Base-by-base conservation (phyloP, 2,329 filamentous ascomycete genomes). In the Botrytis porri region DNA sequence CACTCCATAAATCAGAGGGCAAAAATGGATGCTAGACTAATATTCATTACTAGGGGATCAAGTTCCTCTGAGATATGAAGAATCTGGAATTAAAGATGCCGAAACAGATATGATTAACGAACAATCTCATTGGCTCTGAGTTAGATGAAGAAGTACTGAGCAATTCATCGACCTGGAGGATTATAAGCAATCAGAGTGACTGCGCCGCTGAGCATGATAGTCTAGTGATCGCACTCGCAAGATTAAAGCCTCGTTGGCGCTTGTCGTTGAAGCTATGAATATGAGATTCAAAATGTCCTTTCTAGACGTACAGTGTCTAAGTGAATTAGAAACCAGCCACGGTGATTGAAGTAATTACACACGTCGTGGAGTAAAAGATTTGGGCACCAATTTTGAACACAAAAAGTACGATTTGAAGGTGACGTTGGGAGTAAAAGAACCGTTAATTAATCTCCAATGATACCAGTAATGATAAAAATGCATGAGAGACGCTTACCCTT, bases 111-210 rank as follows among this genome's bases (percentile, higher is more conserved):
- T 4, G 4, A 12, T 5, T 51, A 7, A 54, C 4, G 12, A n/a
- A 16, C 12, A 51, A n/a, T 51, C 4, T 48, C 5, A 48, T 48
- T 8, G 1, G 1, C 25, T 16, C 7, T 2, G 12, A 12, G 25
- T 4, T 25, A 3, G 1, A n/a, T 7, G 5, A 48, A 48, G 1
- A 7, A 14, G 1, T 10, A n/a, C 48, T 54, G 0, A n/a, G 22
- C 2, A 18, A 54, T 4, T n/a, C 14, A 1, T 29, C 25, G 29
- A 14, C 6, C 14, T 29, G 5, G n/a, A 14, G 3, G 0, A 29
- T 2, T 1, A 18, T 29, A 29, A 14, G n/a, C n/a, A 57, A n/a
- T 32, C 51, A 57, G n/a, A 18, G n/a, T 18, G 3, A 57, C 6
- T 29, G 16, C 51, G 7, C n/a, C 3, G n/a, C 3, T 57, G n/a